phyloP scores from a whole-genome alignment of 805 yeast genomes.

The Candida michaelii region DNA sequence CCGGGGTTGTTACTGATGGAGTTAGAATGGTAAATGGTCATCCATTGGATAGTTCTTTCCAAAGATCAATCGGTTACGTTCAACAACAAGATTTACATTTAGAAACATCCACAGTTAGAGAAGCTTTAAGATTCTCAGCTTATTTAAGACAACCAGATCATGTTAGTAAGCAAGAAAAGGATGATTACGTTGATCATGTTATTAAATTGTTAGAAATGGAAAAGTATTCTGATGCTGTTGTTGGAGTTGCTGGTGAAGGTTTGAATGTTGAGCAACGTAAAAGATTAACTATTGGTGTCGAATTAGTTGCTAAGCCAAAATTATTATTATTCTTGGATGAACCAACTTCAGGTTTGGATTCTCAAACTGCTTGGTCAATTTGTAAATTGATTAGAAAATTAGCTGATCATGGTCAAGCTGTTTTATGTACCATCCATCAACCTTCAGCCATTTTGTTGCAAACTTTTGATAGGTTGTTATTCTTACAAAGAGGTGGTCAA shows the following conservation, averaged over 20 bases:
- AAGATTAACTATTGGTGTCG: constrained; percentile 43
- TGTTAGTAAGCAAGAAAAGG: constrained; percentile 57
- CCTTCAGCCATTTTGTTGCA: constrained; percentile 51
- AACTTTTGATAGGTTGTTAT: constrained; percentile 28
- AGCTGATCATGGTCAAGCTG: constrained; percentile 63
- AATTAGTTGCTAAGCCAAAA: constrained; percentile 41
- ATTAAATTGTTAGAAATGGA: constrained; percentile 68
- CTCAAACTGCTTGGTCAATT: constrained; percentile 59
- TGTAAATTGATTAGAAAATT: constrained; percentile 48
- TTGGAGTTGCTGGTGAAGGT: constrained; percentile 73
- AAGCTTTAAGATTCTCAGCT: constrained; percentile 71
- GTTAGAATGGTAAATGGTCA: constrained; percentile 63
- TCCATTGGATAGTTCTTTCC: constrained; percentile 63
- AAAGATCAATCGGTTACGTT: constrained; percentile 76
- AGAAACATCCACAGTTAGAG: constrained; percentile 71
- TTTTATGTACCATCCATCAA: constrained; percentile 58
- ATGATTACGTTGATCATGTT: constrained; percentile 66
- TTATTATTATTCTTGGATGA: constrained; percentile 56
- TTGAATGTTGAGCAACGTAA: constrained; percentile 43
- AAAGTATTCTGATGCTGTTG: constrained; percentile 70
- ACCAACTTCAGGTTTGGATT: constrained; percentile 63
- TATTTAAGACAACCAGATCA: constrained; percentile 64
- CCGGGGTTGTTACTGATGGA: constrained; percentile 74
- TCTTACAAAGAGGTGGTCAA: constrained; percentile 35
- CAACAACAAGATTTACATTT: constrained; percentile 81